These are phyloP conservation scores for Tardiomyces blankii DNA, from an alignment of 1,139 yeast genomes.

Conservation along the genomic window DNA sequence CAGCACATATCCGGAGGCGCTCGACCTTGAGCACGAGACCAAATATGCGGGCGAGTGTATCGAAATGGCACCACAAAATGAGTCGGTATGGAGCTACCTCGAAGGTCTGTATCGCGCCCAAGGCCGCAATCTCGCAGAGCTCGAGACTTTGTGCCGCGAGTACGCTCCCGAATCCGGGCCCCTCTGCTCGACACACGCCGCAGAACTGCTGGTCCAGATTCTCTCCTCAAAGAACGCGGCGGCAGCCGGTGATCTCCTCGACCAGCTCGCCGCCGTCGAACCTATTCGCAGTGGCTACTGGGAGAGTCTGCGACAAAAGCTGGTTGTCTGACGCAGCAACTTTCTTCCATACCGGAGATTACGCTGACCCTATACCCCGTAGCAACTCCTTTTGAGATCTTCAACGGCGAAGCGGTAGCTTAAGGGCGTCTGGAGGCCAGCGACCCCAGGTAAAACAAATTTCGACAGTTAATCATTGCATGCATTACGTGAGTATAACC, in stretches of 20 bases:
- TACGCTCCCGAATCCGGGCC: neutral
- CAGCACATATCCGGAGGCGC: slow-evolving; percentile 6
- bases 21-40: slow-evolving; percentile 28
- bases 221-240: neutral
- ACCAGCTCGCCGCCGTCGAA: neutral
- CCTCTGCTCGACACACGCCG: neutral
- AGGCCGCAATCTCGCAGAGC: neutral
- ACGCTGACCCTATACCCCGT: too few species aligned
- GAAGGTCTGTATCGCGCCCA: slow-evolving; percentile 38
- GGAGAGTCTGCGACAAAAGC: neutral
- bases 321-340: neutral
- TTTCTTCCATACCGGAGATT: too few species aligned
- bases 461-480: too few species aligned
- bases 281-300: neutral
- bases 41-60: slow-evolving; percentile 39
- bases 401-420: too few species aligned
- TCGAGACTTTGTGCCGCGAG: neutral
- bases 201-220: neutral
- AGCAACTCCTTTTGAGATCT: too few species aligned
- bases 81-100: slow-evolving; percentile 82
- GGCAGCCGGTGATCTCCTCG: neutral
- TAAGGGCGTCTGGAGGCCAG: too few species aligned
- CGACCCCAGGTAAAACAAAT: too few species aligned
- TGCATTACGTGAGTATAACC: too few species aligned
- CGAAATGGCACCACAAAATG: slow-evolving; percentile 61